Percentiles rank a stretch among this genome's conserved stretches.
phyloP scores from a whole-genome alignment of 257 asterid species.

The Apocynum venetum region DNA sequence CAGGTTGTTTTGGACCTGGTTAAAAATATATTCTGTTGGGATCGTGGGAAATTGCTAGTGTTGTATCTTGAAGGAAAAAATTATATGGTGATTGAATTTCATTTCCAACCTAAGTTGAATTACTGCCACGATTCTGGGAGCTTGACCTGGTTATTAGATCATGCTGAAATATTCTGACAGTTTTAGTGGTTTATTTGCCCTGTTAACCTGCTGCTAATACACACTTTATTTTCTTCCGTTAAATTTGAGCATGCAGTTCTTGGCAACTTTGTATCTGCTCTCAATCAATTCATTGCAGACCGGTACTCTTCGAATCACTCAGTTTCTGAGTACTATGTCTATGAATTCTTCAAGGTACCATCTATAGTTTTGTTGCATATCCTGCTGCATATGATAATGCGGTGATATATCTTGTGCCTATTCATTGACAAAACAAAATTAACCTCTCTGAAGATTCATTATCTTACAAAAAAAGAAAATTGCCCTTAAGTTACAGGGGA shows the following conservation, averaged over 20 bases:
- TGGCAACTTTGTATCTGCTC: constrained; percentile 91
- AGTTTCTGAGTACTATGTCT: constrained; percentile 83
- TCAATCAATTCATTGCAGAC: constrained; percentile 75
- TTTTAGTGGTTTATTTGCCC: not conserved
- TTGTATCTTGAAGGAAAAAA: not conserved
- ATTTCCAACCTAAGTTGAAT: not conserved
- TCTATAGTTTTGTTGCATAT: not conserved
- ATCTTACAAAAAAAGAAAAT: not conserved
- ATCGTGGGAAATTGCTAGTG: not conserved
- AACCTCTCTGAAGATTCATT: not conserved
- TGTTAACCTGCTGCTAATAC: constrained; percentile 5
- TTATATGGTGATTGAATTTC: not conserved
- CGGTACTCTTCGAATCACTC: constrained; percentile 60
- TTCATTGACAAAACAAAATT: not conserved
- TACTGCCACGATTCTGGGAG: not conserved
- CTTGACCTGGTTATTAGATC: not conserved
- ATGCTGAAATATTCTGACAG: not conserved
- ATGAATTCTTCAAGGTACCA: constrained; percentile 87
- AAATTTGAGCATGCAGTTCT: constrained; percentile 58
- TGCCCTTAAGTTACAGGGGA: not conserved
- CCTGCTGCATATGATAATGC: not conserved
- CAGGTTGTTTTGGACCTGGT: not conserved
- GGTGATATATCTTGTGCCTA: not conserved
- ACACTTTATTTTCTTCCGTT: not conserved
- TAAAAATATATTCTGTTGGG: not conserved